phyloP scores from a whole-genome alignment of 2,329 filamentous ascomycete species.

The Nannizziopsis arthrosporioides region DNA sequence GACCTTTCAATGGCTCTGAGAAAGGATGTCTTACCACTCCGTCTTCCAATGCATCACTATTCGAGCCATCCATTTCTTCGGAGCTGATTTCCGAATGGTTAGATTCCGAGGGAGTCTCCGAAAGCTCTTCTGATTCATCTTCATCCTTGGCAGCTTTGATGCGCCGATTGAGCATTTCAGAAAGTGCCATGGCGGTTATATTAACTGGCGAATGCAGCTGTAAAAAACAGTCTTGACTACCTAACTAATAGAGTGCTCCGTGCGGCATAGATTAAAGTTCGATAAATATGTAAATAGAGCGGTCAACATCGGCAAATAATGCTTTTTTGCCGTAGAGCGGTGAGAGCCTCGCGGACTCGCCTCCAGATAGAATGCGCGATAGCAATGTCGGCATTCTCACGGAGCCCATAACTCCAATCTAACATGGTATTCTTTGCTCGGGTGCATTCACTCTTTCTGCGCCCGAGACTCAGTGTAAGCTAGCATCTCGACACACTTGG shows the following conservation, averaged over 20 bases:
- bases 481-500: too few relatives aligned
- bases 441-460: background rate
- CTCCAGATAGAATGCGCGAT: too few relatives aligned
- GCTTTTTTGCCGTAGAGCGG: too few relatives aligned
- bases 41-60: constrained; percentile 26
- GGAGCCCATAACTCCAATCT: background rate
- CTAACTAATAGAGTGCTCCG: too few relatives aligned
- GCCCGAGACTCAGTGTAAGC: too few relatives aligned
- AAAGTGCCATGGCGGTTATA: constrained; percentile 25
- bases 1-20: background rate
- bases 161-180: constrained; percentile 32
- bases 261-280: too few relatives aligned
- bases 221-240: too few relatives aligned
- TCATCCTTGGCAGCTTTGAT: constrained; percentile 33
- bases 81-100: constrained; percentile 13
- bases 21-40: constrained; percentile 12
- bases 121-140: constrained; percentile 27
- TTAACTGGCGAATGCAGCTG: too few relatives aligned
- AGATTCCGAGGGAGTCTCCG: constrained; percentile 18
- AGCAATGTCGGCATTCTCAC: too few relatives aligned
- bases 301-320: too few relatives aligned
- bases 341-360: too few relatives aligned
- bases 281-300: too few relatives aligned
- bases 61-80: constrained; percentile 14
- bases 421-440: background rate